Evolutionary conservation across 106 monocot genomes (phyloP).

Genomic region (Gastrodia elata): DNA sequence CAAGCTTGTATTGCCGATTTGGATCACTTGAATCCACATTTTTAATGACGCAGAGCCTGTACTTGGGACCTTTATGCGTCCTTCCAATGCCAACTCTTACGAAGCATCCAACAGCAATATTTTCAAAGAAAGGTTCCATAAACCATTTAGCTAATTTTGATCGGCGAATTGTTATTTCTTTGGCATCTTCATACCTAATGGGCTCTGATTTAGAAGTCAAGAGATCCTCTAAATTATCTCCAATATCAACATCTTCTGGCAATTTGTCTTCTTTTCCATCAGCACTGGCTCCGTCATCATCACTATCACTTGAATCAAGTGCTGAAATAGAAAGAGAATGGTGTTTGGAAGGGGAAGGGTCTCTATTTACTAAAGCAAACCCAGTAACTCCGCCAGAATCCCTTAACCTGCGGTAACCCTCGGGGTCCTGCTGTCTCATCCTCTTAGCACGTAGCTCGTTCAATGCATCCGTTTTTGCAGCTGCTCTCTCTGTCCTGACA

Average conservation of each 20-base stretch:
- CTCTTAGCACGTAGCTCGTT: slow-evolving; percentile 66
- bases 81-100: slow-evolving; percentile 74
- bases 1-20: slow-evolving; percentile 59
- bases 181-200: slow-evolving; percentile 62
- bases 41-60: slow-evolving; percentile 61
- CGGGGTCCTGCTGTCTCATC: slow-evolving; percentile 71
- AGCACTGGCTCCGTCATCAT: slow-evolving; percentile 26
- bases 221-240: slow-evolving; percentile 58
- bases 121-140: slow-evolving; percentile 93
- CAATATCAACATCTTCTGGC: slow-evolving; percentile 18
- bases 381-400: slow-evolving; percentile 14
- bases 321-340: slow-evolving; percentile 22
- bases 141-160: slow-evolving; percentile 88
- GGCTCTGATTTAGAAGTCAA: slow-evolving; percentile 31
- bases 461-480: slow-evolving; percentile 54
- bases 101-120: slow-evolving; percentile 71
- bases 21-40: slow-evolving; percentile 82
- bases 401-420: slow-evolving; percentile 40
- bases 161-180: slow-evolving; percentile 65
- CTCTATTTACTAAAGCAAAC: slow-evolving; percentile 7
- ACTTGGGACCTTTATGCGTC: slow-evolving; percentile 44
- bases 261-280: slow-evolving; percentile 26
- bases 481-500: slow-evolving; percentile 28
- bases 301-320: slow-evolving; percentile 47
- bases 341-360: slow-evolving; percentile 40